Evolutionary conservation across 257 asterid genomes (phyloP).

Genomic region (Solanum chmielewskii): DNA sequence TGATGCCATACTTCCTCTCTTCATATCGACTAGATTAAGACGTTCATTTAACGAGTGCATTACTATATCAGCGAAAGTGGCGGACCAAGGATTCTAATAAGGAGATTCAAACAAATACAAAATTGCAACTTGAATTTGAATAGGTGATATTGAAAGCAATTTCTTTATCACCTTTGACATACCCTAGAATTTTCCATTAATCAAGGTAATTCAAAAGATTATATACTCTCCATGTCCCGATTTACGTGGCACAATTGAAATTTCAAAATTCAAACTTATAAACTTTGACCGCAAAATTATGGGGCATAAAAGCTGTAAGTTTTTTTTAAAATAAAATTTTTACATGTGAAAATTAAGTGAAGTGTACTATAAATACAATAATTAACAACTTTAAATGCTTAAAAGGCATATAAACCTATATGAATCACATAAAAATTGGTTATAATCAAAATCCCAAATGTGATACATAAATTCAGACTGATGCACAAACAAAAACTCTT

Average conservation of each 20-base stretch:
- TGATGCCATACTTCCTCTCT: neutral
- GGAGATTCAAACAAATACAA: neutral
- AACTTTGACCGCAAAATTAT: neutral
- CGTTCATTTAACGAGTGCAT: neutral
- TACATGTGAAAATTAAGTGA: neutral
- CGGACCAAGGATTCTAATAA: neutral
- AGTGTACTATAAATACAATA: neutral
- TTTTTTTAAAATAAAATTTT: neutral
- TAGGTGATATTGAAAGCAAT: neutral
- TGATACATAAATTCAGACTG: neutral
- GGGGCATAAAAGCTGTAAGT: neutral
- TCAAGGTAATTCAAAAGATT: neutral
- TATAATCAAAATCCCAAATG: neutral
- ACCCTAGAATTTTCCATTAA: neutral
- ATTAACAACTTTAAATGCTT: neutral
- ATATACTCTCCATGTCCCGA: neutral
- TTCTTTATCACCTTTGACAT: neutral
- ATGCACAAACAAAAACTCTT: neutral
- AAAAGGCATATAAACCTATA: neutral
- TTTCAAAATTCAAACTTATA: neutral
- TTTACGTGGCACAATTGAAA: neutral
- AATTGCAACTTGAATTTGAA: neutral
- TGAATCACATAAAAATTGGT: neutral
- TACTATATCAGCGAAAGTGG: neutral
- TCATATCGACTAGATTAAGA: neutral